These are phyloP conservation scores for Croton laevigatus DNA, from an alignment of 441 rosid genomes.

Conservation along the genomic window DNA sequence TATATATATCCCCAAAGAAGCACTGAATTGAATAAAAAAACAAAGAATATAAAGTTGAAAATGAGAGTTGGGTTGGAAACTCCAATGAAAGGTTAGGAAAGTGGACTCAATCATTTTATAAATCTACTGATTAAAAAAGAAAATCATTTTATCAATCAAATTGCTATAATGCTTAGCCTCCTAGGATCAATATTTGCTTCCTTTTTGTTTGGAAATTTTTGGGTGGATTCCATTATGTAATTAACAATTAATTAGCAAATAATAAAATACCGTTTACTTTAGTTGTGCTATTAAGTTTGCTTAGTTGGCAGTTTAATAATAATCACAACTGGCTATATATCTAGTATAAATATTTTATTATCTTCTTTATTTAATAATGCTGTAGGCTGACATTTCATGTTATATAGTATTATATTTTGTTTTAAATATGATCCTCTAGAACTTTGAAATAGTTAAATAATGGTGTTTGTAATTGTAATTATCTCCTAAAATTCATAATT, in stretches of 20 bases:
- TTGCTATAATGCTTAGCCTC: not conserved
- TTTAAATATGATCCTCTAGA: not conserved
- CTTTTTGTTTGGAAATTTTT: not conserved
- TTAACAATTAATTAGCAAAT: not conserved
- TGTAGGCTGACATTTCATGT: not conserved
- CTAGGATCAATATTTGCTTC: not conserved
- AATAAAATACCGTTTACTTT: not conserved
- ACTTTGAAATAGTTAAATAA: not conserved
- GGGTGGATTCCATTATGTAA: not conserved
- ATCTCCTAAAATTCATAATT: too few species aligned
- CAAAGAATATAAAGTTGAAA: not conserved
- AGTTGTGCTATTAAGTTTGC: not conserved
- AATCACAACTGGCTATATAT: not conserved
- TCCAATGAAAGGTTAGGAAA: not conserved
- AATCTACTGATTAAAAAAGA: too few species aligned
- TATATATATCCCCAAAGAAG: too few species aligned
- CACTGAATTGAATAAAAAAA: too few species aligned
- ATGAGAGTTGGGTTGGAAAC: not conserved
- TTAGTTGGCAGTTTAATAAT: not conserved
- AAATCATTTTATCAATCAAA: constrained; percentile 2
- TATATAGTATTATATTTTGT: not conserved
- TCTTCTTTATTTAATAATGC: not conserved
- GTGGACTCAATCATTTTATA: too few species aligned
- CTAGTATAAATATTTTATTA: not conserved
- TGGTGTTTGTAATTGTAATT: not conserved